These are phyloP conservation scores for Rhizopus sp. DNA, from an alignment of 371 early-diverging fungal genomes.

Conservation along the genomic window DNA sequence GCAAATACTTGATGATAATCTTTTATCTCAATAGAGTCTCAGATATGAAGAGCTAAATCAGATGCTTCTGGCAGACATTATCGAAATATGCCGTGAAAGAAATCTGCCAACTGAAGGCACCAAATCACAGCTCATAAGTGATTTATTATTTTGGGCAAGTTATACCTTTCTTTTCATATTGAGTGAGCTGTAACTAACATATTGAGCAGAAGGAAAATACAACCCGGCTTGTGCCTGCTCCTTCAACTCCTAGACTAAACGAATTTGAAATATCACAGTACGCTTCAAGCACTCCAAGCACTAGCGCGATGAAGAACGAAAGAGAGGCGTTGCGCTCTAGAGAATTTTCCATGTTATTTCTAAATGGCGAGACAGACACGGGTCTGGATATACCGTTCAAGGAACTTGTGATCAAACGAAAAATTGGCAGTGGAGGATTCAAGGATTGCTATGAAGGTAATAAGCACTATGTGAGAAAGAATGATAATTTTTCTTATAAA, in stretches of 20 bases:
- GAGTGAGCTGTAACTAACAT: not conserved
- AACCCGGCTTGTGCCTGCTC: conserved; percentile 66
- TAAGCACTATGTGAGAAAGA: conserved; percentile 56
- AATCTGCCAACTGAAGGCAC: conserved; percentile 63
- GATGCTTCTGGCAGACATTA: conserved; percentile 68
- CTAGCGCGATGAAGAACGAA: conserved; percentile 22
- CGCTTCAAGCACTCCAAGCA: conserved; percentile 37
- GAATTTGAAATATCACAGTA: conserved; percentile 46
- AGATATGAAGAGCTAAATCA: conserved; percentile 47
- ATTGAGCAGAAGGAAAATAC: conserved; percentile 44
- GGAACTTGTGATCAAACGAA: conserved; percentile 57
- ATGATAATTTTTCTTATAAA: not conserved
- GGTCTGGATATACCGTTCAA: conserved; percentile 65
- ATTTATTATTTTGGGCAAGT: conserved; percentile 58
- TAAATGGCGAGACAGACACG: conserved; percentile 36
- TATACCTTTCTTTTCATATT: not conserved
- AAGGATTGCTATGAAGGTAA: conserved; percentile 74
- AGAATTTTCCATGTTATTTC: conserved; percentile 55
- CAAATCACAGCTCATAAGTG: conserved; percentile 62
- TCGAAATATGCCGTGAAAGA: conserved; percentile 75
- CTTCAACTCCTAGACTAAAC: conserved; percentile 64
- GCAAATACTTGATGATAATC: not conserved
- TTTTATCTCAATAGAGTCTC: conserved; percentile 22
- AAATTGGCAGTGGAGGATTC: conserved; percentile 80
- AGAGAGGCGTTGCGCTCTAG: conserved; percentile 50